Evolutionary conservation across 805 yeast genomes (phyloP), one percentile per base, ranked within the genome.

Genomic region (Maudiozyma bulderi): DNA sequence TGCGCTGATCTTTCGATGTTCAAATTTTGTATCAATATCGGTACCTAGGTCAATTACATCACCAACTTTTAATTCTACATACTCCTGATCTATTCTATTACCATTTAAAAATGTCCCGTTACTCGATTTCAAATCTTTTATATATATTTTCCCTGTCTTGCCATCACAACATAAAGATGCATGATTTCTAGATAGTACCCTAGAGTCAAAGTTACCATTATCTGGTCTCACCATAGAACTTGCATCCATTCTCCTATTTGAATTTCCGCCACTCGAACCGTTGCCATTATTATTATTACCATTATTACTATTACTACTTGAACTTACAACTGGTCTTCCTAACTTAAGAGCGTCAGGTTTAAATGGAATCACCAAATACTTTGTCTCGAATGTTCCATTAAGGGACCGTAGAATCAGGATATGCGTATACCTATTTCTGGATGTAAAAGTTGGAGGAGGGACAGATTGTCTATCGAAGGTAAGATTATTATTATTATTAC

Each of bases 61-160:
- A 29, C 86, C 90, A n/a, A 81, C 73, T 49, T 80, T 74, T 45
- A 93, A 67, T 55, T 82, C 86, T 20, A 77, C 78, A 42, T 80
- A 84, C 47, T 59, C 57, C 9, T 70, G 68, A 50, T 73, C 74
- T 9, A 93, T 73, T 53, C 89, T 81, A 40, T 69, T 73, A 34
- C 82, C 86, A 64, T 93, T 93, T 45, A 93, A 78, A 64, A 84
- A 95, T 0, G 99, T 91, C 8, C 99, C 99, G 66, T 93, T 93
- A 28, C 96, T 85, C 2, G 95, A 84, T 50, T 89, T 88, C 60
- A 89, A 75, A 68, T 93, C 99, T 55, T 82, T 80, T 29, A 93
- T 75, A 73, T 75, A 87, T 20, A 95, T 74, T 51, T 75, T 76
- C 5, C 90, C 89, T 5, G 71, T 67, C 29, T 65, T 65, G 14